Conservation (phyloP, 169 alveolate species). For the Plasmodium reichenowi region DNA sequence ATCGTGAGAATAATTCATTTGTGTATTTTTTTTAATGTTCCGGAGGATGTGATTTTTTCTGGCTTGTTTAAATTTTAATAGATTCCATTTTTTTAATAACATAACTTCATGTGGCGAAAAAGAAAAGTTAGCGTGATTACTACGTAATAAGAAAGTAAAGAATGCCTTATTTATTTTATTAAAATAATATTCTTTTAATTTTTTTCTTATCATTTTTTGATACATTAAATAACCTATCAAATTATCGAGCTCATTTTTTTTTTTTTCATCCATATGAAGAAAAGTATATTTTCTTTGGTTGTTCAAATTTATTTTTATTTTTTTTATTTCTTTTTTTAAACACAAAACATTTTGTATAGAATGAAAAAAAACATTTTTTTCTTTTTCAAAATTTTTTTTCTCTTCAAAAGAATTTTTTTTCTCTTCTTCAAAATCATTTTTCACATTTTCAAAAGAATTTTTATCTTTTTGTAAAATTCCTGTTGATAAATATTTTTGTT, state of each 20-base stretch:
- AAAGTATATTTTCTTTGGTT: conserved; percentile 20
- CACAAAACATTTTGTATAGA: conserved; percentile 42
- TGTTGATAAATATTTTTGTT: no score
- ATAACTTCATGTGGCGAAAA: conserved; percentile 38
- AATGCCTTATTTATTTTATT: conserved; percentile 44
- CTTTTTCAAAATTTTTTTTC: conserved; percentile 6
- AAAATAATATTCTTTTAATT: conserved; percentile 46
- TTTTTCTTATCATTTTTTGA: conserved; percentile 36
- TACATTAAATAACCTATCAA: conserved; percentile 42
- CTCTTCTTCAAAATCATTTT: no score
- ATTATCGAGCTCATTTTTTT: conserved; percentile 34
- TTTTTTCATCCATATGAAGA: conserved; percentile 22
- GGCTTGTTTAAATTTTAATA: conserved; percentile 1
- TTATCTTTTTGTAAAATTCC: no score
- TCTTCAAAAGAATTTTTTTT: no score
- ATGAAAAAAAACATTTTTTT: conserved; percentile 42
- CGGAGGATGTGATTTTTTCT: neutral
- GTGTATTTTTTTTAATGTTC: no score
- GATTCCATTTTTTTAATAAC: conserved; percentile 43
- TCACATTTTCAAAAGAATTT: no score
- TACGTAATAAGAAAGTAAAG: conserved; percentile 52
- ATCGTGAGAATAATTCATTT: no score
- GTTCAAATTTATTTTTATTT: conserved; percentile 25
- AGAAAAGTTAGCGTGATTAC: conserved; percentile 37
- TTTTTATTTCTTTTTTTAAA: conserved; percentile 43